Evolutionary conservation across 257 asterid species (phyloP), one percentile per base, ranked within the genome.

Genomic region (Echium plantagineum): DNA sequence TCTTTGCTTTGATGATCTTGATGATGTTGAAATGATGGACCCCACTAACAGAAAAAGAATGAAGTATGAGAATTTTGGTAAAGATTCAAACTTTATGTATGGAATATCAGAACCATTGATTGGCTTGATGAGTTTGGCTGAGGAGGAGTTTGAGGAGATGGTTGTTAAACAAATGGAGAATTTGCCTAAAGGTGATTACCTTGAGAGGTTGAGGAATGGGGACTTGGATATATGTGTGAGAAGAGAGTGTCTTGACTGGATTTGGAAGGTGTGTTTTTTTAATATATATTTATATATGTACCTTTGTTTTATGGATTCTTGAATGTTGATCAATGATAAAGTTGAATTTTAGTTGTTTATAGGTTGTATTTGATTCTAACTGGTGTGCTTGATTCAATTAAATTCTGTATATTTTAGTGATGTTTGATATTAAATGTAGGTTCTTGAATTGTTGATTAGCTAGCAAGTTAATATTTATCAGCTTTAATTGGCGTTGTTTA

Each of bases 201-300:
- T 89, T 24, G 47, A 51, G 59, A 86, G 93, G 71, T 64, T 89
- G 75, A 89, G 83, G 72, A 66, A 46, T 63, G 97, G 95, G n/a
- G 88, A 79, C 59, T 65, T 84, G 72, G 93, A 86, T 75, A 53
- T 75, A 77, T 74, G 79, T 48, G 60, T 73, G 58, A 84, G 97
- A 75, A 78, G 70, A 51, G 80, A 78, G 61, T 85, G 95, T 57
- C 66, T 86, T 78, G 87, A 84, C 70, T 89, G 97, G 97, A 84
- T 84, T 80, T 62, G 74, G 69, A 86, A 86, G 94, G 96, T 88
- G 28, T 62, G 69, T 70, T 52, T 31, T 59, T 55, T 70, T 47
- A n/a, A n/a, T n/a, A 2, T 60, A 24, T 24, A 24, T 59, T n/a
- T 30, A 52, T 42, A 38, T 30, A 6, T 55, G 46, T 57, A 47